phyloP scores from a whole-genome alignment of 352 stramenopile species.

The Globisporangium megalacanthum region DNA sequence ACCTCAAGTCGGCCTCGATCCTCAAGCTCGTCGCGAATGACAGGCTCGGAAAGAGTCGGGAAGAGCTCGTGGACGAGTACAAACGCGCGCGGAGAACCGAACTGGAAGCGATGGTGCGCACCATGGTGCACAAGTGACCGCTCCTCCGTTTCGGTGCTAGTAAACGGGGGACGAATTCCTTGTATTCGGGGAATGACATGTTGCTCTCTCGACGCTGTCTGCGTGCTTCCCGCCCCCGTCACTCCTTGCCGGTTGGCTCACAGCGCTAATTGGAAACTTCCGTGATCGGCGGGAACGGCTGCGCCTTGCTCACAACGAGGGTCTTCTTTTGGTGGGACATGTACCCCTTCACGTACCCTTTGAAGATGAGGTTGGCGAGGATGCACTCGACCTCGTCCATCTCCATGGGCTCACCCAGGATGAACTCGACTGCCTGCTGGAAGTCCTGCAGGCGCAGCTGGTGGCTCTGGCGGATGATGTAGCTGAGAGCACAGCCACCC shows the following conservation, averaged over 20 bases:
- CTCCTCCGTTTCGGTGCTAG: background rate
- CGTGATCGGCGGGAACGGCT: conserved; percentile 89
- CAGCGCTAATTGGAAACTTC: conserved; percentile 58
- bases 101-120: conserved; percentile 61
- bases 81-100: conserved; percentile 56
- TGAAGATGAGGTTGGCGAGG: conserved; percentile 96
- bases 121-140: conserved; percentile 47
- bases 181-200: too few relatives aligned
- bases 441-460: conserved; percentile 91
- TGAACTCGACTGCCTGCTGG: conserved; percentile 76
- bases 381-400: conserved; percentile 97
- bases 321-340: conserved; percentile 96
- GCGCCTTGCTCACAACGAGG: conserved; percentile 93
- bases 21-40: conserved; percentile 48
- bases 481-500: conserved; percentile 22
- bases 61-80: conserved; percentile 57
- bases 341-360: conserved; percentile 95
- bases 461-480: conserved; percentile 78
- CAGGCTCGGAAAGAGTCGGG: conserved; percentile 35
- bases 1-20: conserved; percentile 37
- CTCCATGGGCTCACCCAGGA: conserved; percentile 85
- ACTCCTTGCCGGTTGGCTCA: background rate
- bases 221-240: too few relatives aligned
- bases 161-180: too few relatives aligned
- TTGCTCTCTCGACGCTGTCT: too few relatives aligned